Base-by-base conservation (phyloP, 108 stramenopile species). In the Bacterosira constricta region DNA sequence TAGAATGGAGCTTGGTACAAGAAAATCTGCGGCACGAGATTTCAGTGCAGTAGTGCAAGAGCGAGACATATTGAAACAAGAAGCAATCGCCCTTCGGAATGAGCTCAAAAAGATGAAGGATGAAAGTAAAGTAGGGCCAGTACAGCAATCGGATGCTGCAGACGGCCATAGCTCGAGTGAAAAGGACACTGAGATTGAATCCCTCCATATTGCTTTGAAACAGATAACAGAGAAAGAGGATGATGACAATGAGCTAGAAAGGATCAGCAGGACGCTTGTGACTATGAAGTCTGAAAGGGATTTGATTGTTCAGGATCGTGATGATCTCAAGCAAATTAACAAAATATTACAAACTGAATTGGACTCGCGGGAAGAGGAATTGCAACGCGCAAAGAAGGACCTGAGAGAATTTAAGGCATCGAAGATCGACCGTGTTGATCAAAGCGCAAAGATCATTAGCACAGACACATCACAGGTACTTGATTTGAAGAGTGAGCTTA, bases 1-100 rank as follows among this genome's bases (percentile, higher is more conserved):
- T 9, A 30, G 63, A 39, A 20, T 17, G 10, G 25, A 31, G 26
- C 63, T 77, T 1, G 38, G 35, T 8, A 25, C 21, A 17, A 44
- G 63, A 1, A 71, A 77, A 44, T 26, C 52, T 34, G 46, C 71
- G 50, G 61, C 70, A 2, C 61, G 71, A n/a, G 70, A 77, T 26
- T 56, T 77, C 18, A 31, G 30, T 21, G 47, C 59, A 8, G 58
- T 69, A 6, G 34, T 42, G 17, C 57, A 50, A 23, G 74, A 75
- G 44, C 38, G 74, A 60, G 74, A 77, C 38, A 57, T 20, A 29
- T 39, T 77, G 36, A 36, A 53, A 36, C 11, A 36, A 34, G 76
- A 77, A 31, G 21, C 45, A 34, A 47, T 27, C 4, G 41, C 29
- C n/a, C 71, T 77, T 3, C 58, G 58, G 9, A 20, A 37, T 41